Evolutionary conservation across 371 early-diverging fungal species (phyloP).

Genomic region (Spraguea lophii): DNA sequence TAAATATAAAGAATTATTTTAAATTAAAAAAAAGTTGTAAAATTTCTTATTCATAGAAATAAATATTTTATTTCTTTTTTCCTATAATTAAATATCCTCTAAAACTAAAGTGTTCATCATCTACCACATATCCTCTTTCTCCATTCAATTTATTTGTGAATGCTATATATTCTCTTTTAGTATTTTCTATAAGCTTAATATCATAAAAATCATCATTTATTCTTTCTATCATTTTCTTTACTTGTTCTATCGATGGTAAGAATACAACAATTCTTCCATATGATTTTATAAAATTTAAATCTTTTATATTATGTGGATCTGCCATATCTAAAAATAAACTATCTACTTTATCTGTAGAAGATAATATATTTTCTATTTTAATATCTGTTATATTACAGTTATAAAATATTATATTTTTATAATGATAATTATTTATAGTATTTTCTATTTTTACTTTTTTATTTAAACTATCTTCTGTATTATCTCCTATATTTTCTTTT

Average conservation of each 20-base stretch:
- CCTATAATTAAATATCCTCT: too few relatives aligned
- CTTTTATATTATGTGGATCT: slow-evolving; percentile 9
- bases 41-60: too few relatives aligned
- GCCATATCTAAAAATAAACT: slow-evolving; percentile 23
- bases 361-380: neutral
- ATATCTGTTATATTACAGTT: neutral
- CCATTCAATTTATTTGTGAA: neutral
- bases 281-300: neutral
- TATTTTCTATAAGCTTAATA: slow-evolving; percentile 5
- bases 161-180: neutral
- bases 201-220: neutral
- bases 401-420: slow-evolving; percentile 10
- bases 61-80: too few relatives aligned
- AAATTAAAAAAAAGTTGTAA: too few relatives aligned
- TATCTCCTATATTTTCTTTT: too few relatives aligned
- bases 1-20: too few relatives aligned
- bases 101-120: too few relatives aligned
- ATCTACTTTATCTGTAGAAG: neutral
- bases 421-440: too few relatives aligned
- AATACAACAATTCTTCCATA: slow-evolving; percentile 13
- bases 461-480: too few relatives aligned
- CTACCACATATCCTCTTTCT: too few relatives aligned
- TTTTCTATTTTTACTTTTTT: too few relatives aligned
- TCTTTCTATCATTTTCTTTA: slow-evolving; percentile 2
- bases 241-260: slow-evolving; percentile 30